A percentile compares a stretch with the other conserved stretches of the same genome.
phyloP scores from a whole-genome alignment of 1,284 basidiomycete genomes.

The Ceratobasidium theobromae region DNA sequence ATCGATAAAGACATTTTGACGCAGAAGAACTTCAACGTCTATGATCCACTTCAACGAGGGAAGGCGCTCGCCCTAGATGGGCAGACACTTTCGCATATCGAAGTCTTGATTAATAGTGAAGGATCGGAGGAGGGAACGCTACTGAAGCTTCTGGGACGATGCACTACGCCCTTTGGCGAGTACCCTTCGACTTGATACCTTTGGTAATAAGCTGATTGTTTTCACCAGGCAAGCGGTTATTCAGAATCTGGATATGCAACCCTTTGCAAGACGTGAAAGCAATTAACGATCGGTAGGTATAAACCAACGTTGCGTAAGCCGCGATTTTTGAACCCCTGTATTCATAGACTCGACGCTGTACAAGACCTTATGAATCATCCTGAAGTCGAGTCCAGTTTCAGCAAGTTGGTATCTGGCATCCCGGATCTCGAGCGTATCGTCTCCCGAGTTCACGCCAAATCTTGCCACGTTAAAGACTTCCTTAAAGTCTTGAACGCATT shows the following conservation, averaged over 20 bases:
- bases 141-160: conserved; percentile 78
- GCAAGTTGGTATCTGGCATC: conserved; percentile 70
- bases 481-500: conserved; percentile 79
- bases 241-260: conserved; percentile 92
- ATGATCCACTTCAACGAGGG: conserved; percentile 89
- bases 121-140: conserved; percentile 88
- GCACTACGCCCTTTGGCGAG: conserved; percentile 73
- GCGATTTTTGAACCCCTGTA: conserved; percentile 26
- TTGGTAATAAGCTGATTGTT: neutral
- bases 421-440: conserved; percentile 94
- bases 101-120: conserved; percentile 88
- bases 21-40: conserved; percentile 95
- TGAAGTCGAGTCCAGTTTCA: conserved; percentile 75
- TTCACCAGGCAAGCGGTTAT: conserved; percentile 79
- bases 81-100: conserved; percentile 90
- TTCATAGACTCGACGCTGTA: conserved; percentile 80
- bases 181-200: conserved; percentile 2
- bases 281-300: conserved; percentile 80
- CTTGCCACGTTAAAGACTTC: conserved; percentile 84
- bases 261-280: conserved; percentile 77
- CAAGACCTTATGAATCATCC: conserved; percentile 81
- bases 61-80: conserved; percentile 86
- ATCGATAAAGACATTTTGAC: conserved; percentile 91
- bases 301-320: neutral
- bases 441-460: conserved; percentile 89